Evolutionary conservation across 163 green algal species (phyloP), one percentile per base, ranked within the genome.

Genomic region (Chlorella variabilis): DNA sequence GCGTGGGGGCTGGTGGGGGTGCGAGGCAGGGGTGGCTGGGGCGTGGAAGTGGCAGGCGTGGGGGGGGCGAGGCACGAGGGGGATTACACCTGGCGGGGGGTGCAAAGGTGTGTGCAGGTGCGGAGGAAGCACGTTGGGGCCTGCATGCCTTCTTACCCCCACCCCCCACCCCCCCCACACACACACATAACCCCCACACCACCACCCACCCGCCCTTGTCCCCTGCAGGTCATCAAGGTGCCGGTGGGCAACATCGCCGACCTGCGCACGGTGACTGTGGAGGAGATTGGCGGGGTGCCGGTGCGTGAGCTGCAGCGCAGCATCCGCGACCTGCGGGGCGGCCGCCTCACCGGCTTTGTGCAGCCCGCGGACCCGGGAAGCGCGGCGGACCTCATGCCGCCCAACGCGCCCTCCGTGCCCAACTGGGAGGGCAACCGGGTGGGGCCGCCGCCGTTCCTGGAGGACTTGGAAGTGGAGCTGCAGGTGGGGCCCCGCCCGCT

Each of bases 221-320:
- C n/a, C n/a, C 18, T 38, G 51, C 71, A 78, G 71, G 71, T 78
- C 25, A 87, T 91, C 77, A 87, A 87, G 56, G 89, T 87, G 9
- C 86, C 86, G 9, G 87, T 97, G 2, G 93, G 93, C 79, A 94
- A 96, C 83, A 85, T 95, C 20, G 31, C 38, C 0, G 87, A 95
- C 36, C 74, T 95, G 51, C 39, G 81, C 42, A 74, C 75, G 0
- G 87, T 94, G 79, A 91, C 90, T 77, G 87, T 85, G 66, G 29
- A 73, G 13, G 70, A 86, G 56, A 79, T 90, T 45, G 88, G 84
- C 49, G 88, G 88, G 31, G 80, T 92, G 20, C 76, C 77, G 0
- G 65, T 91, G 25, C 23, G 66, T 1, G 75, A 90, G 23, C 62
- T 91, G 36, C 54, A 77, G 39, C 34, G 51, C 13, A 81, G 39